Evolutionary conservation across 139 green algal genomes (phyloP).

Genomic region (Volvox reticuliferus): DNA sequence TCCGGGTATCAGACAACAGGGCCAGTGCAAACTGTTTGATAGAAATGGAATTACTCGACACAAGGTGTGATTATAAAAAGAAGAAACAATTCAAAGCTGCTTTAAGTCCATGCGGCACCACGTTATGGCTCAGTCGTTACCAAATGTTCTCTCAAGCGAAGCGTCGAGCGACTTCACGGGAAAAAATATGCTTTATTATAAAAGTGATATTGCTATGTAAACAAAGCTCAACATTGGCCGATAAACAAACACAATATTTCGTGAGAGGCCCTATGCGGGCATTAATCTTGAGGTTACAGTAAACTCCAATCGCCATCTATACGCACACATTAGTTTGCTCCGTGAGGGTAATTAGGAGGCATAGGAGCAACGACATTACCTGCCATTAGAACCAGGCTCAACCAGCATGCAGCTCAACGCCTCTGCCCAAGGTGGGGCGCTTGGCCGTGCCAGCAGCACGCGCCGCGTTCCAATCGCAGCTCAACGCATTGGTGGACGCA

Average conservation of each 20-base stretch:
- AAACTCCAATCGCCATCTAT: background rate
- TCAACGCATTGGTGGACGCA: conserved; percentile 17
- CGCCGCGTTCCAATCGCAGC: conserved; percentile 22
- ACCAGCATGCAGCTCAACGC: conserved; percentile 35
- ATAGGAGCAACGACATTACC: background rate
- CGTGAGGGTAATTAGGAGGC: conserved; percentile 4
- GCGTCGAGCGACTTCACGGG: background rate
- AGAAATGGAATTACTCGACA: no score
- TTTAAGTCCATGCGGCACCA: no score
- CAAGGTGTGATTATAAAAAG: no score
- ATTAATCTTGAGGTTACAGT: background rate
- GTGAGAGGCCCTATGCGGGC: conserved; percentile 1
- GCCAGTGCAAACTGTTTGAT: no score
- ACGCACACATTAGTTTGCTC: background rate
- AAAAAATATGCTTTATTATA: background rate
- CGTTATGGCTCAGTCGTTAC: no score
- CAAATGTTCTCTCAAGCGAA: no score
- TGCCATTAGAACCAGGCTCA: background rate
- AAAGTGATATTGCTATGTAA: background rate
- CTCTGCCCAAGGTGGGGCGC: conserved; percentile 8
- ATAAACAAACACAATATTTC: background rate
- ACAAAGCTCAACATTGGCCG: background rate
- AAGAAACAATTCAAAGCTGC: no score
- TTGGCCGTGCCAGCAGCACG: background rate
- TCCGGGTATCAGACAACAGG: no score